Conservation (phyloP, 352 stramenopile species). For the Phytophthora colocasiae region DNA sequence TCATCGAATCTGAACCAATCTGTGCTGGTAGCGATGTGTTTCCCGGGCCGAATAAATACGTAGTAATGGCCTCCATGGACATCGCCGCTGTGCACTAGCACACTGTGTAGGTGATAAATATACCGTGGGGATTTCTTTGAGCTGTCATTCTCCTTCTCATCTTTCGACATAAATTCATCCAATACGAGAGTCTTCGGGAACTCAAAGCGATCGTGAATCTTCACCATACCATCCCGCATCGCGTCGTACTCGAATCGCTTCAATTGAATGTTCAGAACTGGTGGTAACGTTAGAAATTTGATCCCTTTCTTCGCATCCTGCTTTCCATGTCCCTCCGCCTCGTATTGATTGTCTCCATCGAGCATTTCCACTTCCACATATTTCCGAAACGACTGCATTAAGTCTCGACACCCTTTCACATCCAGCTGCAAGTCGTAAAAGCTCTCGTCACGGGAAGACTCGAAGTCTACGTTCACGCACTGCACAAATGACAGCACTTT, state of each 20-base stretch:
- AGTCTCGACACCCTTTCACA: conserved; percentile 91
- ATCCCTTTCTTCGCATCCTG: conserved; percentile 92
- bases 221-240: conserved; percentile 88
- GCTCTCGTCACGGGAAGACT: conserved; percentile 88
- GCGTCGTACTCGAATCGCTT: conserved; percentile 92
- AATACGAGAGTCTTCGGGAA: conserved; percentile 82
- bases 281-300: conserved; percentile 86
- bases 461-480: conserved; percentile 92
- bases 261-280: conserved; percentile 93
- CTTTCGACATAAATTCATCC: conserved; percentile 60
- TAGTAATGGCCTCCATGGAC: conserved; percentile 91
- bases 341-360: conserved; percentile 95
- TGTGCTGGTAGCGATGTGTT: conserved; percentile 63
- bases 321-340: conserved; percentile 88
- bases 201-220: conserved; percentile 90
- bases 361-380: conserved; percentile 94
- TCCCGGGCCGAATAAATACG: conserved; percentile 87
- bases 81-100: conserved; percentile 87
- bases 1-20: conserved; percentile 90
- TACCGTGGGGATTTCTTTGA: conserved; percentile 31
- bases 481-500: conserved; percentile 92
- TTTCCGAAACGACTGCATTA: conserved; percentile 92
- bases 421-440: conserved; percentile 95
- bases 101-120: conserved; percentile 86
- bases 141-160: conserved; percentile 5